These are phyloP conservation scores for Diplodia corticola DNA, from an alignment of 2,329 filamentous ascomycete species.

Conservation along the genomic window DNA sequence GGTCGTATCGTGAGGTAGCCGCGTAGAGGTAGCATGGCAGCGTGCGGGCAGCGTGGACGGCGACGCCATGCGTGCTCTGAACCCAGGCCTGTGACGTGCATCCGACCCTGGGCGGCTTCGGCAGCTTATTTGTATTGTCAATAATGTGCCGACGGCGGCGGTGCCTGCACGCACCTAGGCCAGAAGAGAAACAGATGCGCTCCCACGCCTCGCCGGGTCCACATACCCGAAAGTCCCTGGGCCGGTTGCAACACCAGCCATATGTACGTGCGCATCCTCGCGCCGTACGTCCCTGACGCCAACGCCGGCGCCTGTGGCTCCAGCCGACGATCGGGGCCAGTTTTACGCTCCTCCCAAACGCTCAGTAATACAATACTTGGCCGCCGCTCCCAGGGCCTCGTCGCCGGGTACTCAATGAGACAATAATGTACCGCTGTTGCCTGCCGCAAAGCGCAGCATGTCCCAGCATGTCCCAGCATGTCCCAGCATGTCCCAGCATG, in stretches of 20 bases:
- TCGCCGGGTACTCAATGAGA: constrained; percentile 21
- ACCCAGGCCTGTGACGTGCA: constrained; percentile 9
- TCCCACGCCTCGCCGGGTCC: neutral
- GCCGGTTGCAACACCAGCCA: constrained; percentile 17
- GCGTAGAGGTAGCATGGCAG: neutral
- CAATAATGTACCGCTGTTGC: constrained; percentile 12
- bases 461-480: too few relatives aligned
- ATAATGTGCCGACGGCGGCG: constrained; percentile 13
- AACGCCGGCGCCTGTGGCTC: neutral
- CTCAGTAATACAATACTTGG: constrained; percentile 8
- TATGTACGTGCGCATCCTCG: constrained; percentile 2
- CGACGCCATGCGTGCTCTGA: neutral
- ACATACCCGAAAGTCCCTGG: neutral
- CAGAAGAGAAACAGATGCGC: neutral
- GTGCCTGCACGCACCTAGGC: neutral
- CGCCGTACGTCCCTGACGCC: constrained; percentile 16
- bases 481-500: too few relatives aligned
- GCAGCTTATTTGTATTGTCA: constrained; percentile 21
- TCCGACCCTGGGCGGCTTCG: constrained; percentile 1
- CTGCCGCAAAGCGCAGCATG: neutral
- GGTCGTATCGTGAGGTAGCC: constrained; percentile 13
- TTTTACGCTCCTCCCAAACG: constrained; percentile 5
- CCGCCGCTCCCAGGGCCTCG: constrained; percentile 7
- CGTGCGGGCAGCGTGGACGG: neutral
- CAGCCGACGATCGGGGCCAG: neutral